Evolutionary conservation across 768 basidiomycete species (phyloP).

Genomic region (Leccinum uliginosum): DNA sequence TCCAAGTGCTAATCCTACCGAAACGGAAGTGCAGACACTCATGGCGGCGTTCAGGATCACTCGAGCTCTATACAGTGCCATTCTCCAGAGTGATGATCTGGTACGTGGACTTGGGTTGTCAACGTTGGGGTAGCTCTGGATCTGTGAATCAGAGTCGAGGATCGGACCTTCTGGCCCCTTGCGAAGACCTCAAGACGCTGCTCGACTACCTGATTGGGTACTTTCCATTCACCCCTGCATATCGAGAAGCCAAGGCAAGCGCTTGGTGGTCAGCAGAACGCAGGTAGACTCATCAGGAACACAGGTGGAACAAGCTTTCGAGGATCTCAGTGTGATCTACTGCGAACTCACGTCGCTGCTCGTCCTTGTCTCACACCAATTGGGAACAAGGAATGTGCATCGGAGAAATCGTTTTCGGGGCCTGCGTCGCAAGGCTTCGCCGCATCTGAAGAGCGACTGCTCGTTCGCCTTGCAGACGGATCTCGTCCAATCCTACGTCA

Average conservation of each 20-base stretch:
- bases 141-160: constrained; percentile 25
- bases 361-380: constrained; percentile 34
- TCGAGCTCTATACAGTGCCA: constrained; percentile 53
- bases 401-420: constrained; percentile 9
- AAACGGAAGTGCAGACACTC: constrained; percentile 58
- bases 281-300: constrained; percentile 6
- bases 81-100: constrained; percentile 44
- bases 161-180: constrained; percentile 21
- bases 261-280: neutral
- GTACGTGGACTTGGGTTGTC: constrained; percentile 20
- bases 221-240: constrained; percentile 69
- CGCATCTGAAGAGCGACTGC: constrained; percentile 14
- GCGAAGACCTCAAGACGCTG: constrained; percentile 52
- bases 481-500: constrained; percentile 58
- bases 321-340: constrained; percentile 71
- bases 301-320: constrained; percentile 61
- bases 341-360: constrained; percentile 73
- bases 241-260: constrained; percentile 54
- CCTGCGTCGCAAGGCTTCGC: constrained; percentile 14
- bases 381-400: constrained; percentile 3
- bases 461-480: constrained; percentile 40
- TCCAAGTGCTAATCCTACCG: constrained; percentile 53
- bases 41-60: constrained; percentile 54
- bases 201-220: constrained; percentile 75
- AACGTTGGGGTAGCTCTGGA: constrained; percentile 1